These are phyloP conservation scores for Pelargonium nanum DNA, from an alignment of 345 rosid species.

Conservation along the genomic window DNA sequence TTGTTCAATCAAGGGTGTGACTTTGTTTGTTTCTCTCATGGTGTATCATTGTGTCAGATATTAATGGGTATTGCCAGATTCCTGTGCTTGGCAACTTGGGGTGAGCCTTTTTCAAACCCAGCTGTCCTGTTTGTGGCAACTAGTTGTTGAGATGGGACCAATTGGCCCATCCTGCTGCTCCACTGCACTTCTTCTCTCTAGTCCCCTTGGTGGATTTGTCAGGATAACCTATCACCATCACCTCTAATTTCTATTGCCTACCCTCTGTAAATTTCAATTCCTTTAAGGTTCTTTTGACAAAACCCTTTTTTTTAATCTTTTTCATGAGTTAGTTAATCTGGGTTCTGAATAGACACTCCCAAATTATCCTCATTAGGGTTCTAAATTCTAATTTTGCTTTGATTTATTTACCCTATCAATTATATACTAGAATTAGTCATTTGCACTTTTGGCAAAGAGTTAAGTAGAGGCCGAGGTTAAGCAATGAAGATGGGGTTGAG, in stretches of 20 bases:
- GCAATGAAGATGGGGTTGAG: constrained; percentile 10
- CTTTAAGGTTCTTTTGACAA: constrained; percentile 1
- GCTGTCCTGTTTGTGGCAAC: constrained; percentile 30
- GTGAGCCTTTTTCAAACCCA: constrained; percentile 26
- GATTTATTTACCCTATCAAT: background rate
- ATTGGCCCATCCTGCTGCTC: constrained; percentile 18
- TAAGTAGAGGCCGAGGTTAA: background rate
- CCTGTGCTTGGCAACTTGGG: constrained; percentile 29
- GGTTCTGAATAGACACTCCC: constrained; percentile 21
- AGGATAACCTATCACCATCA: constrained; percentile 52
- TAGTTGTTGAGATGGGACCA: constrained; percentile 41
- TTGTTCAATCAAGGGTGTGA: background rate
- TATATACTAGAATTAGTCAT: background rate
- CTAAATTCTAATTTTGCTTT: constrained; percentile 7
- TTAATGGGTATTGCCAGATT: constrained; percentile 32
- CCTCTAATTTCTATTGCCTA: constrained; percentile 35
- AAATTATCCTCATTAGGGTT: constrained; percentile 21
- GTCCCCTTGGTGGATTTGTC: constrained; percentile 25
- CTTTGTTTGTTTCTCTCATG: background rate
- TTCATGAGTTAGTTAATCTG: constrained; percentile 12
- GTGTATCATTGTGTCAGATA: constrained; percentile 15
- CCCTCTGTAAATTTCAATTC: constrained; percentile 22
- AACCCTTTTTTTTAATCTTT: background rate
- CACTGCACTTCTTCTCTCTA: constrained; percentile 5
- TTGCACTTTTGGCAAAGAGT: background rate